These are phyloP conservation scores for Ophryocystis elektroscirrha DNA, from an alignment of 169 alveolate genomes.

Conservation along the genomic window DNA sequence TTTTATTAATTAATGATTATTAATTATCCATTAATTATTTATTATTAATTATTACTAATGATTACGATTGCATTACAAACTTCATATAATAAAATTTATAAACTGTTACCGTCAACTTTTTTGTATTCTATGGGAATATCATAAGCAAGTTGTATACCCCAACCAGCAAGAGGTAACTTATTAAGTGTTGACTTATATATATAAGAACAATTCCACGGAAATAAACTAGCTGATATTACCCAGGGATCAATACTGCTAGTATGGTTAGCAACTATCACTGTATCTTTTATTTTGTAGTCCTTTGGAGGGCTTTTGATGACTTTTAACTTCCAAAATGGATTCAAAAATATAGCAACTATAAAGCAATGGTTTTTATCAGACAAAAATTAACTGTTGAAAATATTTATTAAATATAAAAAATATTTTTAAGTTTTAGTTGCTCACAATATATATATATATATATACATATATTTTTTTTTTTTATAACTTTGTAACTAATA, in stretches of 20 bases:
- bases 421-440: too few species aligned
- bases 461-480: too few species aligned
- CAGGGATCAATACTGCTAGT: slow-evolving; percentile 38
- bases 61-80: not conserved
- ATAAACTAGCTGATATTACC: slow-evolving; percentile 19
- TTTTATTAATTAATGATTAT: not conserved
- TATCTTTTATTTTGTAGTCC: slow-evolving; percentile 16
- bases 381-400: too few species aligned
- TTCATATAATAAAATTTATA: slow-evolving; percentile 14
- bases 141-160: slow-evolving; percentile 15
- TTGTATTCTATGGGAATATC: slow-evolving; percentile 27
- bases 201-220: slow-evolving; percentile 26
- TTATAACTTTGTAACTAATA: too few species aligned
- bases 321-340: slow-evolving; percentile 33
- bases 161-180: slow-evolving; percentile 35
- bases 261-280: slow-evolving; percentile 29
- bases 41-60: not conserved
- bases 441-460: too few species aligned
- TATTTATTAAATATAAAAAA: too few species aligned
- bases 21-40: not conserved
- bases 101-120: slow-evolving; percentile 24
- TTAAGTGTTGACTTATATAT: slow-evolving; percentile 29
- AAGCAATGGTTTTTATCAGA: too few species aligned
- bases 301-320: slow-evolving; percentile 10
- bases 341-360: slow-evolving; percentile 10